phyloP scores from a whole-genome alignment of 2,329 filamentous ascomycete species.

The Mariannaea elegans region DNA sequence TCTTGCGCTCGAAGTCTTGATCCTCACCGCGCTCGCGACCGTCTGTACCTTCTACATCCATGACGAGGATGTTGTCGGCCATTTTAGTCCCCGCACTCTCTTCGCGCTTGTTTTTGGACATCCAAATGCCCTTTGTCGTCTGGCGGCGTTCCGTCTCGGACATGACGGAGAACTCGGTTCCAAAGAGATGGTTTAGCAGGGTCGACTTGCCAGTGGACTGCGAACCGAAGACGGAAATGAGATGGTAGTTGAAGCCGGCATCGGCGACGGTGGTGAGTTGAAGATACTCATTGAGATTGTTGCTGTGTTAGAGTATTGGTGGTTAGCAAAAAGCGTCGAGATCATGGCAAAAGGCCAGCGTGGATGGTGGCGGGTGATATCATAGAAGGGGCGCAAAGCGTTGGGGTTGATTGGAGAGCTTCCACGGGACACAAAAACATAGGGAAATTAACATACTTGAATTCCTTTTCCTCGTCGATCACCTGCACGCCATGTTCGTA shows the following conservation, averaged over 20 bases:
- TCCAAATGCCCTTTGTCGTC: conserved; percentile 99
- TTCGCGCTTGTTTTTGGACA: conserved; percentile 91
- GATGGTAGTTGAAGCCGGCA: conserved; percentile 97
- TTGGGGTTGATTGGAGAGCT: not conserved
- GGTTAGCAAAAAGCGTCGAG: conserved; percentile 20
- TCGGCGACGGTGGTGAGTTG: conserved; percentile 80
- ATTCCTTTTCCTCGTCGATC: conserved; percentile 89
- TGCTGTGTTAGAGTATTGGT: conserved; percentile 56
- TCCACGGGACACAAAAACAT: not conserved
- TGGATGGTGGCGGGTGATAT: not conserved
- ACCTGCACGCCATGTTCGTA: conserved; percentile 97
- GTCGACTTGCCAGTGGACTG: conserved; percentile 99
- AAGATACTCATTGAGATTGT: conserved; percentile 83
- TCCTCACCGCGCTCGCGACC: conserved; percentile 96
- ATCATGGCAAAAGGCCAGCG: conserved; percentile 2
- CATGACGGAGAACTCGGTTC: conserved; percentile 97
- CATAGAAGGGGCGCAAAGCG: not conserved
- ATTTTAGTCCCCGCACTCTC: conserved; percentile 66
- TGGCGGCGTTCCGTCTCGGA: conserved; percentile 92
- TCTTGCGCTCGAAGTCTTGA: conserved; percentile 99
- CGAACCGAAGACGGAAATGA: conserved; percentile 98
- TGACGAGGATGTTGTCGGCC: conserved; percentile 98
- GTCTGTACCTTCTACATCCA: conserved; percentile 99
- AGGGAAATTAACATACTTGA: conserved; percentile 75
- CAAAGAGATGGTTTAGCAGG: conserved; percentile 93